phyloP scores from a whole-genome alignment of 108 stramenopile genomes.

The Conticribra weissflogii region DNA sequence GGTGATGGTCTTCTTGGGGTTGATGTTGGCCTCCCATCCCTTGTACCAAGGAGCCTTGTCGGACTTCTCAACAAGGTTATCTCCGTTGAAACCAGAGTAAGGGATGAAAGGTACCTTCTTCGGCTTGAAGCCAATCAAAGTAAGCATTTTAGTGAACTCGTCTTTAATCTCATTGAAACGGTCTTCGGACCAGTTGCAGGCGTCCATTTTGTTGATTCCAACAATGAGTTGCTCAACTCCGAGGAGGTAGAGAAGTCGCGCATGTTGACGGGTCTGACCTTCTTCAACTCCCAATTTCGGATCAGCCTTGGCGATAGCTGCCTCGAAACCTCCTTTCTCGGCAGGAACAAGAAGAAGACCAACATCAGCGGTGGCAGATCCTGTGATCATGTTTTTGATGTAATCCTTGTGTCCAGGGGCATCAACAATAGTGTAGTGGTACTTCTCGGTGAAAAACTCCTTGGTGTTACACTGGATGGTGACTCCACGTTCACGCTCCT shows the following conservation, averaged over 20 bases:
- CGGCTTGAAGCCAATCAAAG: constrained; percentile 80
- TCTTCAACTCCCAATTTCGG: constrained; percentile 77
- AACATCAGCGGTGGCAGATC: constrained; percentile 82
- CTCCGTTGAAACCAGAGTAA: constrained; percentile 79
- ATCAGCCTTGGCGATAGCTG: constrained; percentile 87
- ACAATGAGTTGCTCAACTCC: constrained; percentile 80
- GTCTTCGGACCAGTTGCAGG: constrained; percentile 67
- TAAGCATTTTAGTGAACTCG: constrained; percentile 83
- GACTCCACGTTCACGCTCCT: constrained; percentile 80
- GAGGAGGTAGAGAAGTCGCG: constrained; percentile 78
- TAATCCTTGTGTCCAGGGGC: constrained; percentile 87
- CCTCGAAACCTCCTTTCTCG: constrained; percentile 88
- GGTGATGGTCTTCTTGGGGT: too few species aligned
- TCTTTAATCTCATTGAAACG: constrained; percentile 81
- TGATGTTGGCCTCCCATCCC: constrained; percentile 73
- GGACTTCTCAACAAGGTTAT: constrained; percentile 74
- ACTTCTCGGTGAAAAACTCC: constrained; percentile 84
- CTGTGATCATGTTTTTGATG: constrained; percentile 88
- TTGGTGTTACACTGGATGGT: constrained; percentile 86
- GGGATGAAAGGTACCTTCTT: constrained; percentile 86
- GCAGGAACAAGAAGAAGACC: constrained; percentile 78
- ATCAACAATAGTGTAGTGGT: constrained; percentile 85
- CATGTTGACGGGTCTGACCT: constrained; percentile 81
- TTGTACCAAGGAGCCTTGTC: constrained; percentile 80
- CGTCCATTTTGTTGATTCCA: constrained; percentile 85